Evolutionary conservation across 441 rosid genomes (phyloP), one percentile per base, ranked within the genome.

Genomic region (Metrosideros polymorpha): DNA sequence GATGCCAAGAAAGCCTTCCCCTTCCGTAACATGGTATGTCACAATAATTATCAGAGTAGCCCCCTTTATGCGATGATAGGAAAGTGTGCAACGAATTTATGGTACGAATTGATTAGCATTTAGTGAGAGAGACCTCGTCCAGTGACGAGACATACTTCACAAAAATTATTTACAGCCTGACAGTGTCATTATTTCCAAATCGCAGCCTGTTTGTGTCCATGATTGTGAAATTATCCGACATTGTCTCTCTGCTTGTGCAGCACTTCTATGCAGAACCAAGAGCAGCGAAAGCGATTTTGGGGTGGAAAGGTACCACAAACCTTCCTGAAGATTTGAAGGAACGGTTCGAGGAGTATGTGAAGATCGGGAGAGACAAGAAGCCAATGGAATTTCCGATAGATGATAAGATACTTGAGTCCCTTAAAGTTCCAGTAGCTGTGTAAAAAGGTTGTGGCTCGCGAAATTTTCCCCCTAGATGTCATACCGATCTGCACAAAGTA

Each of bases 1-100:
- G 99, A 97, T 89, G 95, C 99, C 25, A 97, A 91, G 94, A 96
- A 97, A 91, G 99, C 99, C 56, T 96, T 97, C 83, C 99, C 98
- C 50, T 97, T 96, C 95, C 93, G 98, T 87, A 95, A 92, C 88
- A 95, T 95, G 95, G 99, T 96, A 94, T 90, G 79, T 71, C 13
- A 3, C 47, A 71, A 66, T 19, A 66, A 39, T 39, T 71, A 25
- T 71, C 79, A 10, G n/a, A 22, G 9, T 22, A 22, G 17, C 49
- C 1, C 27, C 49, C 47, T 39, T 5, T 22, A 22, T 22, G 45
- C 49, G 6, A 25, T 39, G 79, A 71, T 6, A 71, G 79, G n/a
- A 39, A 35, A 1, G n/a, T 0, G 49, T 22, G 79, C 77, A 8
- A 22, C 17, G 7, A 27, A 56, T 27, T 56, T 7, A 27, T 39